These are phyloP conservation scores for Ananas comosus DNA, from an alignment of 176 grass and related monocot species.

Conservation along the genomic window DNA sequence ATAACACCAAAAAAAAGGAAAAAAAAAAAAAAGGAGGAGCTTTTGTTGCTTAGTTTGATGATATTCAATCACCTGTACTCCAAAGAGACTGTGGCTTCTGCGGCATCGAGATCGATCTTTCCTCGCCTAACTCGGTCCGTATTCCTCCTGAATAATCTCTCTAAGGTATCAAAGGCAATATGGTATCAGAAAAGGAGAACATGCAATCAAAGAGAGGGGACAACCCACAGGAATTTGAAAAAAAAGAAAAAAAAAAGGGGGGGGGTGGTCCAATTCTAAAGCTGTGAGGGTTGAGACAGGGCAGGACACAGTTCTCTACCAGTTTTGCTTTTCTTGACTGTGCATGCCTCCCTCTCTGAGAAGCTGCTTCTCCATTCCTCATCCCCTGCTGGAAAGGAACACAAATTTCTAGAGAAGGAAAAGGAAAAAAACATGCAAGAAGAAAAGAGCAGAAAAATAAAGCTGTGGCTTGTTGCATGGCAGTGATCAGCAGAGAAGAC, in stretches of 20 bases:
- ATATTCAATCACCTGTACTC: conserved; percentile 55
- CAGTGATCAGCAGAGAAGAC: neutral
- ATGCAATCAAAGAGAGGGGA: neutral
- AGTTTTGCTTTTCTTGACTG: conserved; percentile 85
- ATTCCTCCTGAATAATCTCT: conserved; percentile 50
- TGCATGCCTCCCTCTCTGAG: conserved; percentile 59
- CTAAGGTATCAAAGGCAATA: conserved; percentile 12
- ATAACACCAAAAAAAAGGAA: neutral
- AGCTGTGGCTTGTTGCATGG: neutral
- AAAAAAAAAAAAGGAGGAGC: neutral
- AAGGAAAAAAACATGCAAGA: neutral
- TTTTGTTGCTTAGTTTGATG: neutral
- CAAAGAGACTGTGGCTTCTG: conserved; percentile 73
- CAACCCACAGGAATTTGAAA: conserved; percentile 8
- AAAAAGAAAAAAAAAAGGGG: conserved; percentile 7
- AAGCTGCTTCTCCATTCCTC: conserved; percentile 85
- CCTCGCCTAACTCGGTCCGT: conserved; percentile 44
- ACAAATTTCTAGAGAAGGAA: neutral
- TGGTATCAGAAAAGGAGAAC: neutral
- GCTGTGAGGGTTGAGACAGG: neutral
- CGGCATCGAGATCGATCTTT: conserved; percentile 81
- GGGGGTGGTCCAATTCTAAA: neutral
- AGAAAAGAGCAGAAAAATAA: neutral
- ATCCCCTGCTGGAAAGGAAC: conserved; percentile 31
- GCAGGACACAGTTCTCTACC: conserved; percentile 23